Base-by-base conservation (phyloP, 805 yeast genomes). In the Cyberlindnera euphorbiiphila region DNA sequence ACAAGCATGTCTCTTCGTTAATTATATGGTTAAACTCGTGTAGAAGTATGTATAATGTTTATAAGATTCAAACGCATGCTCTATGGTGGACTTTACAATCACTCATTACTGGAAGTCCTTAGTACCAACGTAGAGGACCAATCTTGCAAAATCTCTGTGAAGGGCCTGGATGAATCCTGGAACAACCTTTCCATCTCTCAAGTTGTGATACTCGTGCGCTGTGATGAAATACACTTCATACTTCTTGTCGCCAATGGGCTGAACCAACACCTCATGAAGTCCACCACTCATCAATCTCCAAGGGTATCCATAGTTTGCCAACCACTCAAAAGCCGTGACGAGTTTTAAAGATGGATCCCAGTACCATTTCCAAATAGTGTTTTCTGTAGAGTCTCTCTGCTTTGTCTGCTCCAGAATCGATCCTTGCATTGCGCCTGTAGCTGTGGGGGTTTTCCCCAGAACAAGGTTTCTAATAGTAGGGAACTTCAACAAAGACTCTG, bases 281-380 rank as follows among this genome's bases (percentile, higher is more conserved):
- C 57, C 57, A 21, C 57, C 57, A 31, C 43, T 50, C 56, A 53
- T 50, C 33, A 53, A 8, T 42, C 54, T 47, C 56, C 56, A 53
- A 6, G 57, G 57, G 29, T 47, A 51, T 10, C 57, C 57, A 21
- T 48, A 53, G 1, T 32, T 6, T 0, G 54, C 43, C 4, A 53
- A 6, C 32, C 35, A 43, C 17, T 50, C 51, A 28, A 48, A 53
- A 15, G 23, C 35, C 2, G 25, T 14, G 6, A 45, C 49, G 31
- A 50, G 13, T 12, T 7, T 12, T 2, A 20, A 11, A 7, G 25
- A 11, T 4, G 38, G 25, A 12, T 9, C 15, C 46, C 46, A 43
- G 11, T 4, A 22, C 50, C 50, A 47, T 16, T 36, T 26, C 6
- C 39, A 12, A 2, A 41, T 11, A 2, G 45, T 39, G 25, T 43